Evolutionary conservation across 495 filamentous ascomycete genomes (phyloP), one percentile per base, ranked within the genome.

Genomic region (Pseudoneurospora amorphoporcata): DNA sequence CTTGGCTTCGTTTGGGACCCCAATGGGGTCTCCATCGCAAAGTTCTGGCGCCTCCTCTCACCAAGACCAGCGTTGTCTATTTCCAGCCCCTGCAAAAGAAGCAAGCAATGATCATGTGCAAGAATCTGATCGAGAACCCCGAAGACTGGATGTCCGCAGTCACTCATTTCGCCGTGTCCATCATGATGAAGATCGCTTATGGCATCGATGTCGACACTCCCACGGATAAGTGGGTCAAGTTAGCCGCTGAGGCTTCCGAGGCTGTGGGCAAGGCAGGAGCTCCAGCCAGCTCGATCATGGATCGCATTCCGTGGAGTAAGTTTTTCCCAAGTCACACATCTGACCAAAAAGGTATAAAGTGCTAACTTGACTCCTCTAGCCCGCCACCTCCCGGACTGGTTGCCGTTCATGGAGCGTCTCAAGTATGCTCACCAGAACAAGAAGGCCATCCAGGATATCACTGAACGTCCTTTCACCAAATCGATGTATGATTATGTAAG

Each of bases 1-100:
- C 85, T 19, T 85, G 85, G 74, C 81, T 86, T 4, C 83, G 78
- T 45, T 86, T 82, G 79, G 83, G 83, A 0, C 81, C 83, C 0
- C 81, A 82, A 32, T 85, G 83, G 70, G 80, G 80, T 9, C 74
- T 85, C 8, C 84, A 87, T 69, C 82, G 85, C 2, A 80, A 79
- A 9, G 74, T 84, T 7, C 75, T 86, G 3, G 82, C 86, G 72
- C 76, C 79, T 2, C 78, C 80, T 8, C 82, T 84, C 53, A 76
- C 79, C 70, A 83, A 82, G 75, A 79, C 81, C 39, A 75, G 73
- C 4, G 78, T 80, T 38, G 71, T 71, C 29, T 77, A 78, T 6
- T 83, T 81, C 65, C 69, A 69, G 6, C 73, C 72, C 8, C 75
- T 81, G 8, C 83, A 84, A 69, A 72, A 74, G 39, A 78, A 76